These are phyloP conservation scores for Phialophora macrospora DNA, from an alignment of 2,329 filamentous ascomycete species.

Conservation along the genomic window DNA sequence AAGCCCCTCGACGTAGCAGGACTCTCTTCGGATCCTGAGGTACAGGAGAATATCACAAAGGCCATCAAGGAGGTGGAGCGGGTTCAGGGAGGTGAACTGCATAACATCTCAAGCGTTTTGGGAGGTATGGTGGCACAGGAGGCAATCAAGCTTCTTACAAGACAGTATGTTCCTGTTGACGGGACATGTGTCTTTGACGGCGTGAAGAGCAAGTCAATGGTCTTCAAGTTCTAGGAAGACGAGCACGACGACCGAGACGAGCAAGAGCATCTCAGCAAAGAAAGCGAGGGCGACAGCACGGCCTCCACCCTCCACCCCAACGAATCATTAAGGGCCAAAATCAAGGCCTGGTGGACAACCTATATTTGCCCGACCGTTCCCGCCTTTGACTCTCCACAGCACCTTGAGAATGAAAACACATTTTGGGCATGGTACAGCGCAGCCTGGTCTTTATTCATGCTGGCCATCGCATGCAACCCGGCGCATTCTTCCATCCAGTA, in stretches of 20 bases:
- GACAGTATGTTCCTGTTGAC: conserved; percentile 68
- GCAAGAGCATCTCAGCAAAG: not conserved
- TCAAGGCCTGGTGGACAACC: not conserved
- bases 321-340: not conserved
- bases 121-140: conserved; percentile 97
- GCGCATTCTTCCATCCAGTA: not conserved
- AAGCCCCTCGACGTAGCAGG: conserved; percentile 43
- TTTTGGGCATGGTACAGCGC: conserved; percentile 2
- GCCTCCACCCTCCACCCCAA: not conserved
- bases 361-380: not conserved
- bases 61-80: conserved; percentile 72
- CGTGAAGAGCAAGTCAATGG: conserved; percentile 58
- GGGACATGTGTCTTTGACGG: conserved; percentile 69
- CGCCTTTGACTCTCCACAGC: not conserved
- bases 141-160: conserved; percentile 79
- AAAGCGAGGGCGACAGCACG: not conserved
- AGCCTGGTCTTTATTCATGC: not conserved
- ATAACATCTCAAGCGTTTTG: conserved; percentile 85
- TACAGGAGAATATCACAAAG: conserved; percentile 54
- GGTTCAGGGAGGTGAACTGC: conserved; percentile 81
- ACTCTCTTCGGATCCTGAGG: conserved; percentile 47
- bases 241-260: not conserved
- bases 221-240: conserved; percentile 35
- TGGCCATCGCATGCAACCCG: conserved; percentile 4
- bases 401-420: conserved; percentile 6